A percentile compares a stretch with the other conserved stretches of the same genome.
These are phyloP conservation scores for Massarina eburnea DNA, from an alignment of 2,329 filamentous ascomycete species.

Conservation along the genomic window DNA sequence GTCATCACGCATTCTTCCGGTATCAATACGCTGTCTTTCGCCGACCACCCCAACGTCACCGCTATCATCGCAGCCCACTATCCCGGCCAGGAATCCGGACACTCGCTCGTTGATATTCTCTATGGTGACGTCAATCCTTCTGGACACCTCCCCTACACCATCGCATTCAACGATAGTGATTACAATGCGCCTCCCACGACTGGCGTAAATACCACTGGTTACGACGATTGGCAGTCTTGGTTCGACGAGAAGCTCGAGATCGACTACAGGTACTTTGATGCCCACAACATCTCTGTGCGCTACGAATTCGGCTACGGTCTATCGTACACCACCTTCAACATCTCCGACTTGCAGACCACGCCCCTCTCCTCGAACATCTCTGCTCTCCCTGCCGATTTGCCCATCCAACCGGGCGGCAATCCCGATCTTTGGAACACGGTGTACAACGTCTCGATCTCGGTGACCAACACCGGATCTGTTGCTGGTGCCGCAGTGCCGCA, in stretches of 20 bases:
- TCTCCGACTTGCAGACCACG: constrained; percentile 63
- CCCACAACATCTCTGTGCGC: constrained; percentile 63
- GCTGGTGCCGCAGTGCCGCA: constrained; percentile 58
- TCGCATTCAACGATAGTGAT: constrained; percentile 71
- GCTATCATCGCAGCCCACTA: constrained; percentile 47
- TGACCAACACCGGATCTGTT: constrained; percentile 68
- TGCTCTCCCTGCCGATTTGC: constrained; percentile 51
- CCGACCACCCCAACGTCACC: constrained; percentile 47
- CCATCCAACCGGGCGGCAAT: constrained; percentile 48
- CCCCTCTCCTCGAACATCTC: constrained; percentile 60
- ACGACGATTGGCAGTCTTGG: constrained; percentile 52
- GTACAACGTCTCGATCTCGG: constrained; percentile 65
- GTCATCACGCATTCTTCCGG: constrained; percentile 51
- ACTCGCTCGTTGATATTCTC: constrained; percentile 52
- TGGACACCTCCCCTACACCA: constrained; percentile 83
- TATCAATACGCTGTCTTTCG: constrained; percentile 46
- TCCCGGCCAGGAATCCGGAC: constrained; percentile 46
- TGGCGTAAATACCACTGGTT: constrained; percentile 43
- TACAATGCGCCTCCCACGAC: constrained; percentile 55
- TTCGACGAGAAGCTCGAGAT: constrained; percentile 68
- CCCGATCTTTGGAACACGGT: constrained; percentile 65
- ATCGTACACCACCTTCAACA: constrained; percentile 73
- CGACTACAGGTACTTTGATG: constrained; percentile 77
- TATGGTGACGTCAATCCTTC: constrained; percentile 77
- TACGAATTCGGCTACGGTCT: constrained; percentile 83